Base-by-base conservation (phyloP, 2,329 filamentous ascomycete species). In the Colletotrichum siamense region DNA sequence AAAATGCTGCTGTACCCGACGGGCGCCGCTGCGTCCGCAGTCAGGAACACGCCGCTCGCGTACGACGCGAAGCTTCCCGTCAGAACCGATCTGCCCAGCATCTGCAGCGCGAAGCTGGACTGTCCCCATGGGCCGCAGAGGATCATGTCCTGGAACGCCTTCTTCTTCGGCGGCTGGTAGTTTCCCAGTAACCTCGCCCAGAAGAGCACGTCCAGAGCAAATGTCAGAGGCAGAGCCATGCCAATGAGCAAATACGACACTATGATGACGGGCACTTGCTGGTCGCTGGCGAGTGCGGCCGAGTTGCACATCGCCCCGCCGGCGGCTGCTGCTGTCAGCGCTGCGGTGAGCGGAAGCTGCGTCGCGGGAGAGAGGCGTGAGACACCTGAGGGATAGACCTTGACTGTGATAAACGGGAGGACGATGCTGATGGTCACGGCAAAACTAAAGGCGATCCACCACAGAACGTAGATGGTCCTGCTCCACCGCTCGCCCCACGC, bases 231-330 rank as follows among this genome's bases (percentile, higher is more conserved):
- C 3, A 87, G 67, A 0, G 82, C 84, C 3, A 82, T 76, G 7
- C 84, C 85, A 26, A 85, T 75, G 67, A 86, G 81, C 24, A 87
- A 80, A 65, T 87, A 87, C 7, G 83, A 82, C 16, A 87, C 81
- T 24, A 87, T 81, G 55, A 88, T 84, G 52, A 84, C 79, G 44
- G 86, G 85, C 8, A 87, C 77, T 76, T 84, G 79, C 34, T 84
- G 80, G 30, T 80, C 73, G 18, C 80, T 52, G 69, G 79, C 79
- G 59, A 85, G 65, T 36, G 69, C 68, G 70, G 78, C 77, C 39
- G 79, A 82, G 6, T 75, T 78, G 77, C 83, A 86, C n/a, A 87
- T 78, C 5, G 83, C 79, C 7, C 84, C 83, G 1, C 82, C 83
- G 5, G 82, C 84, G 1, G 86, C 84, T 2, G 85, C 86, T 8